Base-by-base conservation (phyloP, 2,329 filamentous ascomycete species). In the Diaporthe sp. region DNA sequence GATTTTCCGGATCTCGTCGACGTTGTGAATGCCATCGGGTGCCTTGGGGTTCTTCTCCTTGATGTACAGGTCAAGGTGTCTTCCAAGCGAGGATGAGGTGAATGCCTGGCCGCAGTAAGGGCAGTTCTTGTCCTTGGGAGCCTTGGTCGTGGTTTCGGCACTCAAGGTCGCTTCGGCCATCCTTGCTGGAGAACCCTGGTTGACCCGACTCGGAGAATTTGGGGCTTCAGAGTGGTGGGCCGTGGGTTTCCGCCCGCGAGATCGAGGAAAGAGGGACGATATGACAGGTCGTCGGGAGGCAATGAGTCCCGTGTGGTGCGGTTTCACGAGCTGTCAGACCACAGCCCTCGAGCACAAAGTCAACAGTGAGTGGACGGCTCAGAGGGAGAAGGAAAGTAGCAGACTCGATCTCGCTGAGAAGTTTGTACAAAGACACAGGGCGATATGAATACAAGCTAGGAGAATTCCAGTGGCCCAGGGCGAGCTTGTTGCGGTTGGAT, bases 31-130 rank as follows among this genome's bases (percentile, higher is more conserved):
- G 68, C 96, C 96, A 85, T 98, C 96, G 9, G 94, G 87, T 1
- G 93, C 89, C 84, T 96, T 97, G 1, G 96, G 95, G 83, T 98
- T 98, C 86, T 95, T 97, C 75, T 95, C 93, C 82, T 95, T 96
- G 81, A 98, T 96, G 84, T 97, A 98, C 53, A 98, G 91, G 83
- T 98, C 96, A 79, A 98, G 92, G 85, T 98, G 96, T 61, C 96
- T 93, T 68, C 96, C 96, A 72, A 98, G 91, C 3, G 95, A 98
- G 22, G 95, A 98, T 1, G 96, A 98, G 22, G 96, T 98, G 82
- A 98, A 98, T 9, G 93, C 89, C 83, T 98, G 95, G 62, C 92
- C 89, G 84, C 96, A 98, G 86, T 95, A 98, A 49, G 93, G 94
- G 83, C 96, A 98, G 78, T 89, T 92, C 82, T 94, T 95, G 86